phyloP scores from a whole-genome alignment of 371 early-diverging fungal genomes.

The Conidiobolus coronatus region DNA sequence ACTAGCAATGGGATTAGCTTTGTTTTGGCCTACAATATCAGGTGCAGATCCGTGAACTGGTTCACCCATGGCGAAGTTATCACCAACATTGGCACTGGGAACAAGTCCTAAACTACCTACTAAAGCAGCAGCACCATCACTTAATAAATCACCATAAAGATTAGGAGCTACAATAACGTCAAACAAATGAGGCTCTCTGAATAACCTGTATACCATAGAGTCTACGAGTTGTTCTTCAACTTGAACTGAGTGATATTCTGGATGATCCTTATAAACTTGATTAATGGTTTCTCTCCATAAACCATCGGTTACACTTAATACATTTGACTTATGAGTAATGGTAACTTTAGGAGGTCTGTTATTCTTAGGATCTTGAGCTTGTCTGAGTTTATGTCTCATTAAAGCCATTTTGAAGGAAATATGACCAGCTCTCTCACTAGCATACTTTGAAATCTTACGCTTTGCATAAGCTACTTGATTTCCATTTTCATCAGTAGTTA shows the following conservation, averaged over 20 bases:
- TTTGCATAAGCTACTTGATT: constrained; percentile 57
- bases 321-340: constrained; percentile 89
- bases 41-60: constrained; percentile 93
- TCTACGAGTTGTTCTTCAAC: constrained; percentile 88
- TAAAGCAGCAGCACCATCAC: constrained; percentile 85
- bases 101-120: constrained; percentile 87
- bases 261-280: constrained; percentile 37
- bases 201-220: constrained; percentile 87
- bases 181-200: constrained; percentile 82
- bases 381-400: constrained; percentile 43
- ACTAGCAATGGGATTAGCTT: constrained; percentile 84
- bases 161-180: constrained; percentile 91
- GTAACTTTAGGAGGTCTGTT: constrained; percentile 53
- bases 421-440: constrained; percentile 57
- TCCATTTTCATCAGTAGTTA: constrained; percentile 35
- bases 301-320: constrained; percentile 77
- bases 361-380: constrained; percentile 18
- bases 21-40: constrained; percentile 85
- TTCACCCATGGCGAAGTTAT: constrained; percentile 77
- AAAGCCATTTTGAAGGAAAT: constrained; percentile 79
- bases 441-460: constrained; percentile 68
- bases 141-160: constrained; percentile 85
- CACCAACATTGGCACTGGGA: constrained; percentile 84
- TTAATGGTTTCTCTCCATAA: constrained; percentile 77
- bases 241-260: constrained; percentile 29